Evolutionary conservation across 1,284 basidiomycete genomes (phyloP), one percentile per base, ranked within the genome.

Genomic region (Sporisorium iseilematis-ciliati): DNA sequence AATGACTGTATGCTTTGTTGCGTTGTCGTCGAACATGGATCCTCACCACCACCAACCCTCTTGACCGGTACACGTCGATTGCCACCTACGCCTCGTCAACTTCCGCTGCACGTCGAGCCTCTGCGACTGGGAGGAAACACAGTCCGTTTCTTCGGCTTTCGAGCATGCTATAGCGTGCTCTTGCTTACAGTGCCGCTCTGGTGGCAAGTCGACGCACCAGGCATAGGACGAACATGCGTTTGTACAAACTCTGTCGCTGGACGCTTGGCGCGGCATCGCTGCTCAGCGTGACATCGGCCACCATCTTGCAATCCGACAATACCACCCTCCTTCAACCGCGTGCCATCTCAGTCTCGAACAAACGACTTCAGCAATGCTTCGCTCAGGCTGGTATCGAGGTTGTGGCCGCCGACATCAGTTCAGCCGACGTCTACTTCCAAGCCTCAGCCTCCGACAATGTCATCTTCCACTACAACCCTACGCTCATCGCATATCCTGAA

Each of bases 391-490:
- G 58, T 16, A 62, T 71, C 55, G 59, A 71, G 21, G 45, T 71
- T n/a, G 54, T 71, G 10, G 57, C 68, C 2, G 63, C 68, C 21
- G 68, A 62, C 35, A 61, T 60, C 42, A 71, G 68, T 59, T 7
- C 62, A 7, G 54, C 62, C 4, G 68, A 71, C 6, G 54, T 60
- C 25, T 75, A 75, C 40, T 75, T 61, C 14, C 68, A 63, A 26
- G 65, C 68, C 8, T 72, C 74, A 0, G 72, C 72, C 21, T 79
- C 84, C 3, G 86, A 85, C 79, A 86, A 86, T 50, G 71, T 85
- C 51, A 65, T 83, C 25, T 78, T 85, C 23, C 82, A 84, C 61
- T 85, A 82, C 46, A 77, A 78, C 18, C 83, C 86, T 1, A 56
- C 65, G 4, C 80, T 80, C 8, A 75, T 86, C 65, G 77, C 83